A percentile compares a stretch with the other conserved stretches of the same genome.
phyloP scores from a whole-genome alignment of 768 basidiomycete species.

The Agaricus blazei region DNA sequence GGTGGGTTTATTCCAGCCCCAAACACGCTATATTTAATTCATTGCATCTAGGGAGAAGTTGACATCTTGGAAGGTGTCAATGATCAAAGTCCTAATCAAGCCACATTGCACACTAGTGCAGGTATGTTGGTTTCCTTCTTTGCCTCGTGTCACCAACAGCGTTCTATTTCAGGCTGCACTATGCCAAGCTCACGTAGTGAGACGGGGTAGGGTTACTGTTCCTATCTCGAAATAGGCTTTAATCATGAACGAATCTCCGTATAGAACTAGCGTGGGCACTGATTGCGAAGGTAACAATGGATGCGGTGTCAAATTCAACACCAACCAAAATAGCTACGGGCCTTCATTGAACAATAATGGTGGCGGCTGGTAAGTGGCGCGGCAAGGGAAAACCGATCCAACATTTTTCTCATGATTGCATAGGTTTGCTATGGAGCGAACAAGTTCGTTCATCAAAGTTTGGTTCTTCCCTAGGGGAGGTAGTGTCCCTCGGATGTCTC shows the following conservation, averaged over 20 bases:
- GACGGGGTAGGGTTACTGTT: constrained; percentile 36
- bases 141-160: not conserved
- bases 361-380: constrained; percentile 49
- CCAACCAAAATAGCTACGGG: constrained; percentile 44
- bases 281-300: constrained; percentile 52
- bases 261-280: constrained; percentile 30
- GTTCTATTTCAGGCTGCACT: constrained; percentile 36
- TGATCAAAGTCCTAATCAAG: constrained; percentile 43
- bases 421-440: constrained; percentile 64
- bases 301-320: constrained; percentile 10
- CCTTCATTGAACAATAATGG: constrained; percentile 53
- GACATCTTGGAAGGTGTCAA: constrained; percentile 60
- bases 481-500: constrained; percentile 39
- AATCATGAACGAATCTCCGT: not conserved
- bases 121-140: constrained; percentile 19
- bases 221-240: not conserved
- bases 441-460: constrained; percentile 50
- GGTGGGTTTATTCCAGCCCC: constrained; percentile 14
- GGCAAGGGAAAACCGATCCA: not conserved
- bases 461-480: constrained; percentile 65
- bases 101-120: constrained; percentile 49
- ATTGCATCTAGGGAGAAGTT: constrained; percentile 39
- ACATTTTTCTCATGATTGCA: not conserved
- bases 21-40: constrained; percentile 9
- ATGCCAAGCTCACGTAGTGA: constrained; percentile 42